Base-by-base conservation (phyloP, 2,329 filamentous ascomycete species). In the Phaeosphaeria sp. region DNA sequence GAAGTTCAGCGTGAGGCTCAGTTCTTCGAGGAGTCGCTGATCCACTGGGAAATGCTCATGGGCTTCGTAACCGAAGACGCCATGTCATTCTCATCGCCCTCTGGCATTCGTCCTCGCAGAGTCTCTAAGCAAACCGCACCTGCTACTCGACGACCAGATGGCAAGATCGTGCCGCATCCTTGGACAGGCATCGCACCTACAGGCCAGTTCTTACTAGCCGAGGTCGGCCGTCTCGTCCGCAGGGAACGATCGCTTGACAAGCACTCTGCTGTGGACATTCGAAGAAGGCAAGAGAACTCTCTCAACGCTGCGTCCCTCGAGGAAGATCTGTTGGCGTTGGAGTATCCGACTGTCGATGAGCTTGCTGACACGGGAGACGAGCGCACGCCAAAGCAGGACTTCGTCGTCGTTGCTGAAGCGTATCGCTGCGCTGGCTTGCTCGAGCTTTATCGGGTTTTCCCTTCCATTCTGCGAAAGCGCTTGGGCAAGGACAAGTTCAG, bases 11-110 rank as follows among this genome's bases (percentile, higher is more conserved):
- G 72, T 17, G 67, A 78, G 58, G 76, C 74, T 54, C 79, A 81
- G 30, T 86, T 86, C 66, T 85, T 85, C 60, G 80, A 85, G 58
- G 82, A 85, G 65, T 82, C 83, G 21, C 72, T 86, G 42, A 81
- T 85, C 50, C 84, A 85, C 60, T 86, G 84, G 84, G 84, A 86
- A 62, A 86, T 86, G 84, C 76, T 85, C 3, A 80, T 85, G 50
- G 83, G 83, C 0, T 86, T 85, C 61, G 82, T 86, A 22, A 81
- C 79, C 56, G 78, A 79, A 62, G 79, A 78, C 50, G 75, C 69
- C 22, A 71, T 74, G 64, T 70, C 68, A 50, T 75, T 74, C 54
- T 71, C 72, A 25, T 59, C 72, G 46, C 64, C 69, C 25, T 72
- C 63, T 55, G 65, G 59, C 44, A 59, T 67, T 36, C 69, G 64